These are phyloP conservation scores for Nymphaea colorata DNA, from an alignment of 164 flowering plant genomes.

Conservation along the genomic window DNA sequence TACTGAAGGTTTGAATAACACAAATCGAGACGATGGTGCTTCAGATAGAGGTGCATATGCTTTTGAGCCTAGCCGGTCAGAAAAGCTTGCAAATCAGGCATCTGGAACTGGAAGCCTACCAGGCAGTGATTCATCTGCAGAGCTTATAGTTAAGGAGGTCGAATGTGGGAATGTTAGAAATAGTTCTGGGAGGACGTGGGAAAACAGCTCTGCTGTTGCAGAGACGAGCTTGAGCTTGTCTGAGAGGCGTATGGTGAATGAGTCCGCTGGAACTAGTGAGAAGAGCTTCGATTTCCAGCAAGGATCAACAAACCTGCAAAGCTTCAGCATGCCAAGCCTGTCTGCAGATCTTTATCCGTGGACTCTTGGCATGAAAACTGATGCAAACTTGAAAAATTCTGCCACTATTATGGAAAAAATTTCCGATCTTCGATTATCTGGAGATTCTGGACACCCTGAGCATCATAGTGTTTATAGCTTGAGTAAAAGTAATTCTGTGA, in stretches of 20 bases:
- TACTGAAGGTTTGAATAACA: background rate
- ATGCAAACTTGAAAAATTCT: conserved; percentile 4
- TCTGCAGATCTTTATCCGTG: conserved; percentile 45
- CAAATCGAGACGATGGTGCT: background rate
- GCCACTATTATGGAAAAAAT: conserved; percentile 10
- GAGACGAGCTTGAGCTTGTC: conserved; percentile 9
- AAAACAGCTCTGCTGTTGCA: conserved; percentile 15
- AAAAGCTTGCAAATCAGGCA: background rate
- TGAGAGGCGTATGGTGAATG: conserved; percentile 14
- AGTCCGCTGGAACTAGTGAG: conserved; percentile 20
- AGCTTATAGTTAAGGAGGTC: conserved; percentile 69
- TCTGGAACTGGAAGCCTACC: conserved; percentile 9
- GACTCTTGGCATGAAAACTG: conserved; percentile 39
- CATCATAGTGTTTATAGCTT: conserved; percentile 11
- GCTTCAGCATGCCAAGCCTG: background rate
- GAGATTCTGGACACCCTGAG: conserved; percentile 22
- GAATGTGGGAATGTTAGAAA: conserved; percentile 46
- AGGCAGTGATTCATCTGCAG: conserved; percentile 35
- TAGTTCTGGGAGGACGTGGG: conserved; percentile 41
- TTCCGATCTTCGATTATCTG: conserved; percentile 26
- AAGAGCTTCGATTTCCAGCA: conserved; percentile 31
- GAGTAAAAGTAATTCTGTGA: conserved; percentile 14
- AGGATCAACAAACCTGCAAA: conserved; percentile 27
- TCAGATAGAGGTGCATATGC: background rate
- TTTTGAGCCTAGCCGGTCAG: background rate